A percentile compares a stretch with the other conserved stretches of the same genome.
phyloP scores from a whole-genome alignment of 768 basidiomycete genomes.

The Suillus subluteus region DNA sequence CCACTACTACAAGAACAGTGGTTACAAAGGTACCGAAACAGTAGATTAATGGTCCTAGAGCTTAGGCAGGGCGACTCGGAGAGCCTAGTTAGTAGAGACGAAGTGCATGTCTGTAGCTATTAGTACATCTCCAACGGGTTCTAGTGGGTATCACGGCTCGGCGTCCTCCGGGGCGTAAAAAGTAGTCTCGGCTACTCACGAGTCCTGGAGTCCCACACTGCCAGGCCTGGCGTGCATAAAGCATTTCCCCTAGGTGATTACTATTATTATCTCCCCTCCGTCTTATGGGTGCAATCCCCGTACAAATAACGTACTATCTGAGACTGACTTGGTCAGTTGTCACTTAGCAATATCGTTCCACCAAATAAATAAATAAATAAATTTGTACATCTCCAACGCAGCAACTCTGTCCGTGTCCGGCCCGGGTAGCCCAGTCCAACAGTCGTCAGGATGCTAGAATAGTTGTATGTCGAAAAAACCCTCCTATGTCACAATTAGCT shows the following conservation, averaged over 20 bases:
- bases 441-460: neutral
- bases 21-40: neutral
- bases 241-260: neutral
- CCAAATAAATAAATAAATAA: neutral
- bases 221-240: too few relatives aligned
- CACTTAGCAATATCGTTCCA: neutral
- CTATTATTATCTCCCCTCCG: rapidly evolving
- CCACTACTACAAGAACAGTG: neutral
- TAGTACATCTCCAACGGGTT: too few relatives aligned
- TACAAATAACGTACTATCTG: neutral
- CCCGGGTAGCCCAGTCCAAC: neutral
- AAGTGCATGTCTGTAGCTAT: too few relatives aligned
- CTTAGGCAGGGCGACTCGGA: too few relatives aligned
- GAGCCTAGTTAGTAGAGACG: neutral
- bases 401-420: neutral
- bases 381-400: too few relatives aligned
- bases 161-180: too few relatives aligned
- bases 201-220: too few relatives aligned
- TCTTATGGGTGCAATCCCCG: neutral
- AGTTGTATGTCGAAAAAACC: neutral
- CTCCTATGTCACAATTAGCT: neutral
- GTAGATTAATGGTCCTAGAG: neutral
- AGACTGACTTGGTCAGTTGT: neutral
- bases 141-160: too few relatives aligned
- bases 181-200: too few relatives aligned